phyloP scores from a whole-genome alignment of 768 basidiomycete genomes.

The Tephrocybe sp. region DNA sequence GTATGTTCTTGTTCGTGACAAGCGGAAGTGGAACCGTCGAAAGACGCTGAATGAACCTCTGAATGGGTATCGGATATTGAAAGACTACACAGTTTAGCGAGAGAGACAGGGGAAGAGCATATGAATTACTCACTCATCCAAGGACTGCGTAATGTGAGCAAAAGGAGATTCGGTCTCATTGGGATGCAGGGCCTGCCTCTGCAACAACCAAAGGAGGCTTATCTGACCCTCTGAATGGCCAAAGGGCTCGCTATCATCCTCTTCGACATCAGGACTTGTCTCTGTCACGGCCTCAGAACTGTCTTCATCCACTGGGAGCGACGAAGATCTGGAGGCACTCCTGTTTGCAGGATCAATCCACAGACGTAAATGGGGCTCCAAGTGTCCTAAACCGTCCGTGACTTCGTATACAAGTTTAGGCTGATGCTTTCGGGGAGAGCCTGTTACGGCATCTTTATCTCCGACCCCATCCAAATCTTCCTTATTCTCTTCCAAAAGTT shows the following conservation, averaged over 20 bases:
- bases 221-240: constrained; percentile 5
- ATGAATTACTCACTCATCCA: constrained; percentile 6
- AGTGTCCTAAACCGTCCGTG: constrained; percentile 38
- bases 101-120: background rate
- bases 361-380: constrained; percentile 58
- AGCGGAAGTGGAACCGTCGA: background rate
- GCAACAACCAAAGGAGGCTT: constrained; percentile 23
- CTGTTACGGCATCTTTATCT: constrained; percentile 21
- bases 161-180: background rate
- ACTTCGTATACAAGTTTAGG: constrained; percentile 56
- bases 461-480: constrained; percentile 3
- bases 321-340: constrained; percentile 6
- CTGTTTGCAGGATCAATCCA: constrained; percentile 29
- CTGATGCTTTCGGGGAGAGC: constrained; percentile 4
- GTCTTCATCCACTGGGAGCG: constrained; percentile 8
- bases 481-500: constrained; percentile 29
- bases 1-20: background rate
- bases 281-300: constrained; percentile 4
- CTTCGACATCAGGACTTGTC: constrained; percentile 11
- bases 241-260: background rate
- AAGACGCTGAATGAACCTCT: background rate
- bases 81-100: background rate
- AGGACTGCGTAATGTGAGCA: constrained; percentile 6
- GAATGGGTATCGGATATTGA: background rate
- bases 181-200: constrained; percentile 10